A percentile compares a stretch with the other conserved stretches of the same genome.
Evolutionary conservation across 352 stramenopile species (phyloP).

Genomic region (Aphanomyces astaci): DNA sequence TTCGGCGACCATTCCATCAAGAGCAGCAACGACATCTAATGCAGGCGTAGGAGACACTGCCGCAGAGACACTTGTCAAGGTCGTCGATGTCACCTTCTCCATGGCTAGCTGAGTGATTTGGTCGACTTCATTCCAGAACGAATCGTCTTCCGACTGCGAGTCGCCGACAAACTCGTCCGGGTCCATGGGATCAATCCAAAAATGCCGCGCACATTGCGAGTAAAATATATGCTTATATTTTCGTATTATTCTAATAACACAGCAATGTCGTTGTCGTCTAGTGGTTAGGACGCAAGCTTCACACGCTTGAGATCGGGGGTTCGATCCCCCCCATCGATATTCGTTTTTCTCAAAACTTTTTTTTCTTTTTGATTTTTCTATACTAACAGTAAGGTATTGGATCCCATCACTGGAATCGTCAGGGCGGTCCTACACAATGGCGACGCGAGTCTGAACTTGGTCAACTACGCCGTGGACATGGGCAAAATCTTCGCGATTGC

Average conservation of each 20-base stretch:
- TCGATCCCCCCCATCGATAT: background rate
- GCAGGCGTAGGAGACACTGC: too few relatives aligned
- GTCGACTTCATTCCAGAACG: slow-evolving; percentile 3
- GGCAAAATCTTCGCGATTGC: slow-evolving; percentile 80
- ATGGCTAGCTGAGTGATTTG: background rate
- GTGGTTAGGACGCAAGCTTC: background rate
- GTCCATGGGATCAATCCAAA: background rate
- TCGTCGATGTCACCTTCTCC: background rate
- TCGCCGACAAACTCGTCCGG: slow-evolving; percentile 8
- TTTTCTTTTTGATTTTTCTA: too few relatives aligned
- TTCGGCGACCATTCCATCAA: background rate
- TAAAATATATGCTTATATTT: background rate
- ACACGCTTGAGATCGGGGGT: slow-evolving; percentile 1
- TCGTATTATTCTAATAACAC: too few relatives aligned
- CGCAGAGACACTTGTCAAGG: background rate
- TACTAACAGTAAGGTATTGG: too few relatives aligned
- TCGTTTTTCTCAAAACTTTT: background rate
- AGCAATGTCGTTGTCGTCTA: background rate
- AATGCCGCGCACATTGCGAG: too few relatives aligned
- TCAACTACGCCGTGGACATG: slow-evolving; percentile 77
- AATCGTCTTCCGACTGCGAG: slow-evolving; percentile 15
- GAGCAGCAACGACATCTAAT: background rate
- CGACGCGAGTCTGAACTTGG: slow-evolving; percentile 45
- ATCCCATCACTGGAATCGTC: too few relatives aligned
- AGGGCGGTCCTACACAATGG: slow-evolving; percentile 74